Evolutionary conservation across 345 rosid species (phyloP).

Genomic region (Pistacia vera): DNA sequence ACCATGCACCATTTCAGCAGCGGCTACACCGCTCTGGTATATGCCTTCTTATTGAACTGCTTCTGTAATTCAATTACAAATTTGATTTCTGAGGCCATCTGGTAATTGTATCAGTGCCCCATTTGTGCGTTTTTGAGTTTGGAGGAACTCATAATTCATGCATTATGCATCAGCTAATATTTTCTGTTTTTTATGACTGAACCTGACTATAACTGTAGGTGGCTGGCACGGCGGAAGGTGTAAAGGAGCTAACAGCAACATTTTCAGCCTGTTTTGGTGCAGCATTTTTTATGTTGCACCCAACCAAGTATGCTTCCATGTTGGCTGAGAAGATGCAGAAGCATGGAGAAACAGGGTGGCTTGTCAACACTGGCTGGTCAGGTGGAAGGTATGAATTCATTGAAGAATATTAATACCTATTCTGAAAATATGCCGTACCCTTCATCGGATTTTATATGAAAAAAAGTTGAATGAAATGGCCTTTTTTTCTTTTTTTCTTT

Average conservation of each 20-base stretch:
- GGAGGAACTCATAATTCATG: neutral
- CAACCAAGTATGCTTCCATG: slow-evolving; percentile 98
- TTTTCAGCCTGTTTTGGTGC: slow-evolving; percentile 99
- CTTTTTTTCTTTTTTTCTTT: neutral
- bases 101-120: too few relatives aligned
- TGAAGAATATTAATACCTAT: neutral
- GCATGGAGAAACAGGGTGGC: slow-evolving; percentile 98
- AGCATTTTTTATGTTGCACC: slow-evolving; percentile 96
- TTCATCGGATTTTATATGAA: too few relatives aligned
- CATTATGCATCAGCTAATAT: too few relatives aligned
- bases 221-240: slow-evolving; percentile 93
- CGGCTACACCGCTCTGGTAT: slow-evolving; percentile 96
- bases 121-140: too few relatives aligned
- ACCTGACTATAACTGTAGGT: slow-evolving; percentile 48
- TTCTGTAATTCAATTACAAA: neutral
- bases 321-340: slow-evolving; percentile 91
- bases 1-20: slow-evolving; percentile 99
- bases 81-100: neutral
- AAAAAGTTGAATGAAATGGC: neutral
- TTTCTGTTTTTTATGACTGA: neutral
- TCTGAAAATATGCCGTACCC: neutral
- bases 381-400: slow-evolving; percentile 74
- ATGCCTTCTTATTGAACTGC: neutral
- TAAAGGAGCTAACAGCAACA: slow-evolving; percentile 89
- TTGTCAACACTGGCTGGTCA: slow-evolving; percentile 97